A percentile compares a stretch with the other conserved stretches of the same genome.
Conservation (phyloP, 306 rosid species). For the Crotalaria pallida region DNA sequence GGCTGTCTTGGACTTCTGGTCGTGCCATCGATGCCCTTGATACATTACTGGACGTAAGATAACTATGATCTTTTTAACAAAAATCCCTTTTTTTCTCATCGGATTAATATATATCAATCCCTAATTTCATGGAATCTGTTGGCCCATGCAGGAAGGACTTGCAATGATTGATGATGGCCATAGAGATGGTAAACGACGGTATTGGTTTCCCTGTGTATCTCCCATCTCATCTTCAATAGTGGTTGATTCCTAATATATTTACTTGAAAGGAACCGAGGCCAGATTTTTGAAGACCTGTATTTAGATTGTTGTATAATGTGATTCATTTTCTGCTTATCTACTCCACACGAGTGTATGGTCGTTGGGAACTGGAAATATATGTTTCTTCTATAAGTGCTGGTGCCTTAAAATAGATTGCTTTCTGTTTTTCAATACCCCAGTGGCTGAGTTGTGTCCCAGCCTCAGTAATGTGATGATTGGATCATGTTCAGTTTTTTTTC, state of each 20-base stretch:
- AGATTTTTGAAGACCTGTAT: slow-evolving; percentile 7
- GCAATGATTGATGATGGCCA: slow-evolving; percentile 99
- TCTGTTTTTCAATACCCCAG: neutral
- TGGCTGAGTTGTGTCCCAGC: neutral
- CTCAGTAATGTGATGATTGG: neutral
- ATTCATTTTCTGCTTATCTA: neutral
- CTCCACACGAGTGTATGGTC: neutral
- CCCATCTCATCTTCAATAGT: slow-evolving; percentile 55
- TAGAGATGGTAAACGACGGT: slow-evolving; percentile 71
- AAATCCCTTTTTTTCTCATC: neutral
- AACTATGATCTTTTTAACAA: neutral
- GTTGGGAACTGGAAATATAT: neutral
- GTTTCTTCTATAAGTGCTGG: neutral
- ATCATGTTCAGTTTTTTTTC: neutral
- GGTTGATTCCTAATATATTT: slow-evolving; percentile 35
- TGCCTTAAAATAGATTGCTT: neutral
- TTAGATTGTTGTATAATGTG: neutral
- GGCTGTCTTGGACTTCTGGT: slow-evolving; percentile 81
- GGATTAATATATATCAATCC: neutral
- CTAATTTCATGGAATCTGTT: slow-evolving; percentile 7
- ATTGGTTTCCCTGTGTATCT: slow-evolving; percentile 96
- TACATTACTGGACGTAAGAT: slow-evolving; percentile 73
- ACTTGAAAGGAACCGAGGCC: slow-evolving; percentile 2
- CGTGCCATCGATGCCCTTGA: slow-evolving; percentile 91
- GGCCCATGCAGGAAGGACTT: slow-evolving; percentile 77